Evolutionary conservation across 1,284 basidiomycete species (phyloP), one percentile per base, ranked within the genome.

Genomic region (Ganoderma lingzhi): DNA sequence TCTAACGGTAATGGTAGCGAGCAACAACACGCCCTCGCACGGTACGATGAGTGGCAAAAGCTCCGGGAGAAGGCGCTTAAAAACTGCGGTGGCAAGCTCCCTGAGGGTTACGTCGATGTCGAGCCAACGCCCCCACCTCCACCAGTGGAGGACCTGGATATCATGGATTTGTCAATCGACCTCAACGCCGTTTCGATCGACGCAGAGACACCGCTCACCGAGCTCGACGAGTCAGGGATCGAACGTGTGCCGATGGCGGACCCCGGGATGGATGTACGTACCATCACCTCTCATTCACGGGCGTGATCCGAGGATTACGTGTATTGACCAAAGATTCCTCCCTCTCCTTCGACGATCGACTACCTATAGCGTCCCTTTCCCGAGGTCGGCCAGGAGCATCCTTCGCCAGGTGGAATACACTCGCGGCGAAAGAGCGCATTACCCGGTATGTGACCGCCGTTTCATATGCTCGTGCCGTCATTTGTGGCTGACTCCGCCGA

Each of bases 231-330:
- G 76, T 90, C 88, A 71, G 93, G 93, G 35, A 91, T 96, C 68
- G 95, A 96, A 79, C 84, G 93, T 69, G 93, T 96, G 42, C 95
- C 95, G 32, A 92, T 93, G 86, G 95, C 95, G 59, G 95, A 96
- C 82, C 94, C 94, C 66, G 94, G 93, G 63, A 81, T 96, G 73
- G 94, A 96, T 80, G 93, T 93, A 83, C 84, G 91, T 88, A 77
- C 68, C 67, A 45, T 71, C 76, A 79, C 65, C 66, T 59, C 66
- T 71, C 66, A 73, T 67, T 65, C 70, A 63, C 64, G 69, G 66
- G 66, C 67, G 64, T 70, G 68, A 70, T 70, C 66, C 72, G 70
- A 73, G 69, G 69, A 71, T 72, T 73, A 68, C 72, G 71, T 69
- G 63, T 69, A 75, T 73, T 74, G 71, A 74, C 65, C 15, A 28